Evolutionary conservation across 78 protist genomes (phyloP).

Genomic region (Goniomonas avonlea): DNA sequence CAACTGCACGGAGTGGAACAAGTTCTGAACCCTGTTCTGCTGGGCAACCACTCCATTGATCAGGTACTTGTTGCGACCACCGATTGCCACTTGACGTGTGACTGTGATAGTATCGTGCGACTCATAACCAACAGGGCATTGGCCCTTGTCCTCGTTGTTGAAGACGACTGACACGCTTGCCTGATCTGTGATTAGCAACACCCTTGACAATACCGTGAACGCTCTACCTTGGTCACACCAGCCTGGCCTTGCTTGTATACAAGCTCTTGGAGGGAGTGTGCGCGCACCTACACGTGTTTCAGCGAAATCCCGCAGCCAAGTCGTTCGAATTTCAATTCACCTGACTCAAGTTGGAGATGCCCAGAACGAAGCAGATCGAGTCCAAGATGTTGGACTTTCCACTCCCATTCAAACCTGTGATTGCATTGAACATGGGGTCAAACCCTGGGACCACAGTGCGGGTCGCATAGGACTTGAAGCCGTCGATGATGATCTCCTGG

Average conservation of each 20-base stretch:
- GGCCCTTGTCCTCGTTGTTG: constrained; percentile 71
- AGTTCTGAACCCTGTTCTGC: constrained; percentile 69
- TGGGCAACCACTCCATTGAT: constrained; percentile 75
- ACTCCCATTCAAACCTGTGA: constrained; percentile 88
- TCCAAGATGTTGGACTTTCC: constrained; percentile 99
- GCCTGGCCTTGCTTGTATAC: constrained; percentile 98
- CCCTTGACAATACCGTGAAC: constrained; percentile 40
- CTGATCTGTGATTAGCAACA: no score
- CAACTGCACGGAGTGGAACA: constrained; percentile 94
- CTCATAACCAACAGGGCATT: constrained; percentile 91
- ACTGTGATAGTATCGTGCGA: constrained; percentile 73
- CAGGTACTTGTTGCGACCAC: constrained; percentile 88
- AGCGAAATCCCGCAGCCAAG: no score
- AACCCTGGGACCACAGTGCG: constrained; percentile 81
- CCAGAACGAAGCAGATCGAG: constrained; percentile 97
- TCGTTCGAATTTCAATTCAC: constrained; percentile 2
- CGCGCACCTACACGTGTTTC: no score
- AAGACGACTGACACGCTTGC: constrained; percentile 91
- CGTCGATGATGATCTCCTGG: constrained; percentile 89
- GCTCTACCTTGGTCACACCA: constrained; percentile 84
- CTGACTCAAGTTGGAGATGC: constrained; percentile 87
- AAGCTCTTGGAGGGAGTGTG: no score
- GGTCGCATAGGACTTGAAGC: constrained; percentile 96
- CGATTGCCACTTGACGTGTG: constrained; percentile 81
- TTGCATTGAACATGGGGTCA: constrained; percentile 95